Conservation (phyloP, 495 filamentous ascomycete species). For the Daldinia caldariorum region DNA sequence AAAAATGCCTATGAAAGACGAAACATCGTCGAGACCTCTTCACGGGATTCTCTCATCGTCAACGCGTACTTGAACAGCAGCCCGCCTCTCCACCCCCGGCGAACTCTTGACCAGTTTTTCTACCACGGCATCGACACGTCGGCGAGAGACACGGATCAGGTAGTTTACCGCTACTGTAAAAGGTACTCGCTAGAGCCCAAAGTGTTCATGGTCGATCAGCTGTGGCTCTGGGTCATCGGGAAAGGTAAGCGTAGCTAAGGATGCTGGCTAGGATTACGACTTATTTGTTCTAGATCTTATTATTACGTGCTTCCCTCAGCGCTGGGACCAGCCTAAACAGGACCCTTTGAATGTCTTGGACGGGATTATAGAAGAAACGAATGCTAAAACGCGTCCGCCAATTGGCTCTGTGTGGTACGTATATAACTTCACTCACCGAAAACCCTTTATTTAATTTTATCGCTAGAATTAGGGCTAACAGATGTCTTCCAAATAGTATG, state of each 20-base stretch:
- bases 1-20: slow-evolving; percentile 51
- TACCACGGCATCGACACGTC: slow-evolving; percentile 77
- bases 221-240: slow-evolving; percentile 77
- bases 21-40: slow-evolving; percentile 38
- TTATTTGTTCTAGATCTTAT: slow-evolving; percentile 58
- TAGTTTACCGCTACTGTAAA: slow-evolving; percentile 72
- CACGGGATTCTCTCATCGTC: slow-evolving; percentile 71
- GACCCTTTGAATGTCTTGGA: slow-evolving; percentile 74
- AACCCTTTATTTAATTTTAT: neutral
- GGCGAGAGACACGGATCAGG: slow-evolving; percentile 72
- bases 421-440: neutral
- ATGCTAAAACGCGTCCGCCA: slow-evolving; percentile 71
- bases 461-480: slow-evolving; percentile 13
- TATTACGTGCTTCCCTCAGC: slow-evolving; percentile 73
- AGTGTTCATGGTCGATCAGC: slow-evolving; percentile 79
- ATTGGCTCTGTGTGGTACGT: slow-evolving; percentile 63
- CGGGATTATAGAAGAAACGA: slow-evolving; percentile 76
- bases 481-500: slow-evolving; percentile 21
- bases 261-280: neutral
- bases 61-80: slow-evolving; percentile 63
- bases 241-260: slow-evolving; percentile 47
- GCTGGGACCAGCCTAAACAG: slow-evolving; percentile 76
- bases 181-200: slow-evolving; percentile 63
- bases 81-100: slow-evolving; percentile 70
- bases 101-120: slow-evolving; percentile 76